Conservation (phyloP, 768 basidiomycete species). For the Auricularia cornea region DNA sequence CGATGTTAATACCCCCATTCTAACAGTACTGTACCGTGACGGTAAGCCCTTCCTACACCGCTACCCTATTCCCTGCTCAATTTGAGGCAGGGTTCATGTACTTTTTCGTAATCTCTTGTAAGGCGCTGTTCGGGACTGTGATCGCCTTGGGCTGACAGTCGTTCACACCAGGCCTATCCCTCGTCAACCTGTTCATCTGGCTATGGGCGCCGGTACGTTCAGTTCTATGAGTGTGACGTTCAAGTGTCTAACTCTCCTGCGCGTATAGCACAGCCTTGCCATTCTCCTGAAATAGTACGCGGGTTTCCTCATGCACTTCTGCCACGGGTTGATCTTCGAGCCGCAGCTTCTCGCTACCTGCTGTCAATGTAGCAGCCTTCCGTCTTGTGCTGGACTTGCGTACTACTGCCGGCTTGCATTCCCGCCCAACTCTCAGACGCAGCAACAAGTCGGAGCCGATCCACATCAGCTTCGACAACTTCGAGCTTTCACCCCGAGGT, state of each 20-base stretch:
- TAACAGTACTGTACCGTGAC: background rate
- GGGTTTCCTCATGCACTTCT: background rate
- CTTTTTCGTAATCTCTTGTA: background rate
- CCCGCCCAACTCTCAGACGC: too few relatives aligned
- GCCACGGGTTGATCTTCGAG: background rate
- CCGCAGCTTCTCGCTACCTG: background rate
- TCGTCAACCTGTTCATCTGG: background rate
- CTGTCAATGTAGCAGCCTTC: background rate
- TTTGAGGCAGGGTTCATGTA: background rate
- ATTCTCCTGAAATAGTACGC: background rate
- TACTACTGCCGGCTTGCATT: too few relatives aligned
- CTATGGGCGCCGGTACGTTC: background rate
- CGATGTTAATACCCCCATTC: background rate
- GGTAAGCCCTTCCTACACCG: background rate
- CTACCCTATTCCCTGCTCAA: too few relatives aligned
- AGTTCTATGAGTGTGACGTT: background rate
- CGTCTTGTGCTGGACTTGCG: background rate
- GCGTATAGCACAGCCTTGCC: background rate
- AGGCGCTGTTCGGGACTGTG: background rate
- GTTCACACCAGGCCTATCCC: background rate
- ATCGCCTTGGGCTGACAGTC: background rate
- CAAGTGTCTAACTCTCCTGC: background rate
- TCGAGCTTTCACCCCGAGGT: background rate
- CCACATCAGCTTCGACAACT: background rate
- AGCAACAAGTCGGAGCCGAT: background rate